These are phyloP conservation scores for Diaporthe batatas DNA, from an alignment of 2,329 filamentous ascomycete genomes.

Conservation along the genomic window DNA sequence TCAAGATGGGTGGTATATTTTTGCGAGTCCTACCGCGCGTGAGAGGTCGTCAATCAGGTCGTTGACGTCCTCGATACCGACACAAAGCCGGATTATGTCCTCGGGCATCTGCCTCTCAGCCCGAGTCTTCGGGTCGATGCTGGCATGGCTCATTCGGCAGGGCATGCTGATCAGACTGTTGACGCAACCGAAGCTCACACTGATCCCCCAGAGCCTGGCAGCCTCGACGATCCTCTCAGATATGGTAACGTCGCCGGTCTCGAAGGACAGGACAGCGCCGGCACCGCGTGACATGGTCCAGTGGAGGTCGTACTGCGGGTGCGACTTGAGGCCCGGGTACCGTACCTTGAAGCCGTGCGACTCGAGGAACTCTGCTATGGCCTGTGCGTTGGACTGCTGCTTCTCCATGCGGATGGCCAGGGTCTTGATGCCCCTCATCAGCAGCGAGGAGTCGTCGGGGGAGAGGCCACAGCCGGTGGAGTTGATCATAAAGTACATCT, in stretches of 20 bases:
- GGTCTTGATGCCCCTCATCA: conserved; percentile 96
- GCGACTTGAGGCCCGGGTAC: conserved; percentile 92
- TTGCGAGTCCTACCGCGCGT: conserved; percentile 79
- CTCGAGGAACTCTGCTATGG: conserved; percentile 93
- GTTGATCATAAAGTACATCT: conserved; percentile 97
- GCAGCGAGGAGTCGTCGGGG: conserved; percentile 95
- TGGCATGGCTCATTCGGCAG: conserved; percentile 99
- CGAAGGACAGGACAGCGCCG: conserved; percentile 94
- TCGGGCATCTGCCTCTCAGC: conserved; percentile 93
- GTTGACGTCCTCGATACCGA: conserved; percentile 93
- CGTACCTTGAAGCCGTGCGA: conserved; percentile 92
- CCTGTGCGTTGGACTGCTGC: conserved; percentile 92
- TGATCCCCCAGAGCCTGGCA: conserved; percentile 92
- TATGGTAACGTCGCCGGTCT: conserved; percentile 87
- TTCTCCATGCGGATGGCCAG: conserved; percentile 98
- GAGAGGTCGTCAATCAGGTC: conserved; percentile 95
- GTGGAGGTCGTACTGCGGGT: conserved; percentile 96
- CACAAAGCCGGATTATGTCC: conserved; percentile 94
- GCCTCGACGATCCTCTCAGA: conserved; percentile 96
- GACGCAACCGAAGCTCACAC: conserved; percentile 97
- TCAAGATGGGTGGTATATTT: conserved; percentile 8
- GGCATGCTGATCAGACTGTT: conserved; percentile 99
- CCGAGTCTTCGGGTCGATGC: conserved; percentile 95
- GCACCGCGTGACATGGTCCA: conserved; percentile 95
- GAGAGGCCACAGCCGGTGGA: conserved; percentile 93